A percentile compares a stretch with the other conserved stretches of the same genome.
phyloP scores from a whole-genome alignment of 106 monocot species.

The Dioscorea zingiberensis region DNA sequence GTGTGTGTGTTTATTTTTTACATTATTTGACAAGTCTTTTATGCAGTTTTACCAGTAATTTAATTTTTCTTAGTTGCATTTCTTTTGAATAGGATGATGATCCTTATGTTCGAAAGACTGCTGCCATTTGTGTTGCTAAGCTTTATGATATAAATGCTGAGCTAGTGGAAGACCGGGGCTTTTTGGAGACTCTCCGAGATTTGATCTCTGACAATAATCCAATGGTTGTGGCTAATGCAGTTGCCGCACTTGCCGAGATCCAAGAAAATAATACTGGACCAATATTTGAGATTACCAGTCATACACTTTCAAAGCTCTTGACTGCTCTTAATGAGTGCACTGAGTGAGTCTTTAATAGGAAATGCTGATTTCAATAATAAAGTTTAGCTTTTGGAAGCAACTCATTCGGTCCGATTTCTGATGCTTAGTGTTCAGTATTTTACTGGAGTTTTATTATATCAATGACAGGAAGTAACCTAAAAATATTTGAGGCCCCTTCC shows the following conservation, averaged over 20 bases:
- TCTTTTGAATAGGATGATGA: slow-evolving; percentile 77
- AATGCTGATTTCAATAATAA: background rate
- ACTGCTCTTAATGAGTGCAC: slow-evolving; percentile 99
- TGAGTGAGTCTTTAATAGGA: slow-evolving; percentile 51
- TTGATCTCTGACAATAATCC: slow-evolving; percentile 99
- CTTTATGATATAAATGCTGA: slow-evolving; percentile 99
- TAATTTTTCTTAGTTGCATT: slow-evolving; percentile 11
- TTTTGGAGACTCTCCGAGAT: slow-evolving; percentile 88
- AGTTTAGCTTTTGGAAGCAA: too few species aligned
- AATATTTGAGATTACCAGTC: slow-evolving; percentile 92
- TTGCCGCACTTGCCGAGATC: slow-evolving; percentile 98
- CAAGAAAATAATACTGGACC: slow-evolving; percentile 76
- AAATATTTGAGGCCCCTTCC: too few species aligned
- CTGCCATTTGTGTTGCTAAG: slow-evolving; percentile 95
- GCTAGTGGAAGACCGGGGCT: slow-evolving; percentile 94
- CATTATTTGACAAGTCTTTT: too few species aligned
- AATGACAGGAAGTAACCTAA: too few species aligned
- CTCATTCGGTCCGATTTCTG: too few species aligned
- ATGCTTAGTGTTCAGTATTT: too few species aligned
- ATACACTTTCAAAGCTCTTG: slow-evolving; percentile 88
- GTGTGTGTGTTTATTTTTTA: too few species aligned
- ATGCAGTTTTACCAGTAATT: background rate
- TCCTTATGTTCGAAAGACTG: slow-evolving; percentile 98
- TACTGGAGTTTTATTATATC: too few species aligned
- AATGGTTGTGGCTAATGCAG: slow-evolving; percentile 99